These are phyloP conservation scores for Trifolium fragiferum DNA, from an alignment of 306 rosid species.

Conservation along the genomic window DNA sequence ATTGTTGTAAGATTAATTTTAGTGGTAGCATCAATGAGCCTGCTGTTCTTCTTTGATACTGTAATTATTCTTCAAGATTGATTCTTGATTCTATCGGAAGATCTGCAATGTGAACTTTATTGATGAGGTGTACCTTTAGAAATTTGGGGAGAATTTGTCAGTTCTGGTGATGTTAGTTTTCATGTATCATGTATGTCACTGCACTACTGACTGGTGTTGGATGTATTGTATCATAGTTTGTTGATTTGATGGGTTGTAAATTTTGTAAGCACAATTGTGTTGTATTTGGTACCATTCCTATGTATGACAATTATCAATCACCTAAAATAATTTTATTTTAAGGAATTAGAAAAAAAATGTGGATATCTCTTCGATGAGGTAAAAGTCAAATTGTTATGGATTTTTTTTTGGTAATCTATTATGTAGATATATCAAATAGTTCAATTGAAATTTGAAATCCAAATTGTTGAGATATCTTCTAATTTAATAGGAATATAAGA, in stretches of 20 bases:
- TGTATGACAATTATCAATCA: background rate
- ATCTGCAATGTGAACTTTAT: constrained; percentile 26
- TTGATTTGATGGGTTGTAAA: constrained; percentile 37
- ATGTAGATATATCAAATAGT: too few species aligned
- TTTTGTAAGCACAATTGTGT: constrained; percentile 10
- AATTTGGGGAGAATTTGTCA: constrained; percentile 22
- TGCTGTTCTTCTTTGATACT: constrained; percentile 51
- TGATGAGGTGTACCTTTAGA: constrained; percentile 32
- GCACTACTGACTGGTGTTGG: background rate
- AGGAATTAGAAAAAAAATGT: background rate
- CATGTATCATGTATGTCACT: constrained; percentile 29
- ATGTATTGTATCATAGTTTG: constrained; percentile 43
- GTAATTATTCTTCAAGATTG: constrained; percentile 28
- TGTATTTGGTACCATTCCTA: background rate
- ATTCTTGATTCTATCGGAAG: constrained; percentile 13
- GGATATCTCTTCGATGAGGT: background rate
- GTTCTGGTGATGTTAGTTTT: constrained; percentile 25
- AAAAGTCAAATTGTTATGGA: background rate
- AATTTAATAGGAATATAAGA: too few species aligned
- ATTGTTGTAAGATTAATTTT: constrained; percentile 75
- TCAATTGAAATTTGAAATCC: too few species aligned
- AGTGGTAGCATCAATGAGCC: constrained; percentile 70
- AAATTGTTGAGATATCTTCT: too few species aligned
- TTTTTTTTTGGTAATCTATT: too few species aligned
- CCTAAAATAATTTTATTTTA: background rate